phyloP scores from a whole-genome alignment of 2,329 filamentous ascomycete genomes.

The Apiospora pterosperma region DNA sequence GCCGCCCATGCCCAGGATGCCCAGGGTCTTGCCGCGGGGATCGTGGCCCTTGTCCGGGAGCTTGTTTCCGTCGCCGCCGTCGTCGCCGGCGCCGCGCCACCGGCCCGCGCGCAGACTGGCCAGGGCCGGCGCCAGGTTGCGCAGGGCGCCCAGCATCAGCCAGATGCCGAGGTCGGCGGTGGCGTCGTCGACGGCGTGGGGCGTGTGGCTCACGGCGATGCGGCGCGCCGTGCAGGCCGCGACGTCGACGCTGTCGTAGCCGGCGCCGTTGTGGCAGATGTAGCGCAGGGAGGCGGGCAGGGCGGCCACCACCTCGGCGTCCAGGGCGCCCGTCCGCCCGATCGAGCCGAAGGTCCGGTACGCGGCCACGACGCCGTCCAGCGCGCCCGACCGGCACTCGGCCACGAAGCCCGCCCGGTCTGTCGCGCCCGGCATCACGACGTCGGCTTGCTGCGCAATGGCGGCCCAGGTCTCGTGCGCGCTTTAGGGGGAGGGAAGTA shows the following conservation, averaged over 20 bases:
- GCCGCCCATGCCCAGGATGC: constrained; percentile 82
- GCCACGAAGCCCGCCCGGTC: constrained; percentile 65
- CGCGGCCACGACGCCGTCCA: constrained; percentile 62
- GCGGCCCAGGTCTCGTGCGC: constrained; percentile 63
- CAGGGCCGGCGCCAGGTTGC: constrained; percentile 69
- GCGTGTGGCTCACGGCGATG: constrained; percentile 75
- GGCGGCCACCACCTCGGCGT: constrained; percentile 63
- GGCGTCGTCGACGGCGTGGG: constrained; percentile 76
- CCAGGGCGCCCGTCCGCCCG: constrained; percentile 63
- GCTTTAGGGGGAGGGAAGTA: constrained; percentile 45
- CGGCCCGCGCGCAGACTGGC: constrained; percentile 59
- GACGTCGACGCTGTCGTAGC: constrained; percentile 81
- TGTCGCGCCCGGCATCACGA: constrained; percentile 58
- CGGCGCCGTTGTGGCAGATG: constrained; percentile 67
- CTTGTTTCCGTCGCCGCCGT: constrained; percentile 28
- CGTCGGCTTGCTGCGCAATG: constrained; percentile 59
- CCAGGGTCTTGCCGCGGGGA: constrained; percentile 73
- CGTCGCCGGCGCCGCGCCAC: constrained; percentile 56
- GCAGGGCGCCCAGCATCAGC: constrained; percentile 74
- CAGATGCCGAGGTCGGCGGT: constrained; percentile 82
- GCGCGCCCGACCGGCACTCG: constrained; percentile 61
- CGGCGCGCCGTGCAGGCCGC: constrained; percentile 63
- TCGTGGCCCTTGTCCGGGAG: constrained; percentile 66
- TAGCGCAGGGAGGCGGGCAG: constrained; percentile 53
- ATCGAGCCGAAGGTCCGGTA: constrained; percentile 66